Percentiles rank a stretch among this genome's conserved stretches.
These are phyloP conservation scores for Suhomyces maxii DNA, from an alignment of 1,139 yeast species.

Conservation along the genomic window DNA sequence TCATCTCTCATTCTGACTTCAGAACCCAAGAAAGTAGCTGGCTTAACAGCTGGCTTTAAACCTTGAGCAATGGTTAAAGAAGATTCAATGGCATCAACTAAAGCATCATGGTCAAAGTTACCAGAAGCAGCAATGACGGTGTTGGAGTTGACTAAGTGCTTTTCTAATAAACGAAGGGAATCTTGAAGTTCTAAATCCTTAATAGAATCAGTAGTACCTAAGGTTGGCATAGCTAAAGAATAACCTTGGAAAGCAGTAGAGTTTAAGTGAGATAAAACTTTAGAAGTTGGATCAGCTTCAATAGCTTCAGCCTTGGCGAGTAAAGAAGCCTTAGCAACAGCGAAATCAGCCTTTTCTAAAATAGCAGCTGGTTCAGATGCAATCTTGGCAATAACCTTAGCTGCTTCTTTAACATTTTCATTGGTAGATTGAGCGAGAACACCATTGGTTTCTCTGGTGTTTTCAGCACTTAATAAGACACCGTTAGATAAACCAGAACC, in stretches of 20 bases:
- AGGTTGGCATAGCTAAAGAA: conserved; percentile 70
- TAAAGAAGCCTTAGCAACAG: conserved; percentile 37
- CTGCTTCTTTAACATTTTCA: conserved; percentile 46
- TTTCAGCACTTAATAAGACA: conserved; percentile 44
- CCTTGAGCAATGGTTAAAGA: conserved; percentile 51
- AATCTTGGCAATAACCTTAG: conserved; percentile 35
- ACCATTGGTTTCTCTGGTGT: conserved; percentile 55
- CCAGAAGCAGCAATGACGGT: conserved; percentile 73
- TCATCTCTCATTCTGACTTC: conserved; percentile 88
- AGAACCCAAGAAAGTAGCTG: conserved; percentile 74
- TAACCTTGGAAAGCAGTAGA: conserved; percentile 85
- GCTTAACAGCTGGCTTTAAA: conserved; percentile 51
- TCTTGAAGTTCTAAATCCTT: conserved; percentile 59
- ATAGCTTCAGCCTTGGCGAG: conserved; percentile 41
- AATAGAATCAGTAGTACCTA: conserved; percentile 69
- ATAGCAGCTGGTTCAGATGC: conserved; percentile 35
- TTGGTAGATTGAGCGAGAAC: conserved; percentile 51
- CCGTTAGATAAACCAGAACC: conserved; percentile 43
- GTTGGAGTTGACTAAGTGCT: conserved; percentile 61
- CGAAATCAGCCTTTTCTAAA: conserved; percentile 36
- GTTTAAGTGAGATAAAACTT: conserved; percentile 70
- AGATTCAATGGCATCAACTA: conserved; percentile 63
- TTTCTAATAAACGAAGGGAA: conserved; percentile 53
- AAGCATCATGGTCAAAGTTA: conserved; percentile 65
- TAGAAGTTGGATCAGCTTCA: conserved; percentile 47